Evolutionary conservation across 371 early-diverging fungal species (phyloP), one percentile per base, ranked within the genome.

Genomic region (Phascolomyces articulosus): DNA sequence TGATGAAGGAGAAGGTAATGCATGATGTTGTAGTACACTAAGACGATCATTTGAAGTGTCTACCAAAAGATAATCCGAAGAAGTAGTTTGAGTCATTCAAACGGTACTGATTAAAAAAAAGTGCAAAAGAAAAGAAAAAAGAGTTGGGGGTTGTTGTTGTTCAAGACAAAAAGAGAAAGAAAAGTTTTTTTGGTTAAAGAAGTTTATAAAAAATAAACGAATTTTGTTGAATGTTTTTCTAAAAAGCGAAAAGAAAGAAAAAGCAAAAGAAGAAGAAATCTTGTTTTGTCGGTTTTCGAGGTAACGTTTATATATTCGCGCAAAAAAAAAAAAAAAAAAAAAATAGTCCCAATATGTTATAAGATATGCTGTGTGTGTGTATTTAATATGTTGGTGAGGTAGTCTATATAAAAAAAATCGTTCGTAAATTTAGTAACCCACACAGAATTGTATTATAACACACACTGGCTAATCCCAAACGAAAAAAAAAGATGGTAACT

Each of bases 351-450:
- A 51, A 24, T n/a, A 51, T 51, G 26, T 51, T 9, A 23, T 24
- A 51, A 24, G 51, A 24, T 44, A n/a, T 44, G 16, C n/a, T 44
- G 44, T 44, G 41, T 31, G 31, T 31, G 31, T 31, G 34, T 34
- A 11, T 34, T 34, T n/a, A n/a, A n/a, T n/a, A n/a, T n/a, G n/a
- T n/a, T n/a, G n/a, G n/a, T n/a, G n/a, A n/a, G 34, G 9, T 11
- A 9, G 9, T 31, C 41, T n/a, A 8, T 44, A n/a, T 44, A n/a
- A 4, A n/a, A 13, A n/a, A n/a, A n/a, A 20, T 20, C 51, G 6
- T 51, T 51, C 51, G 51, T 51, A 51, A 51, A 51, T 51, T 51
- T 51, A 51, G 51, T 51, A 51, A 51, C n/a, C n/a, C n/a, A 24
- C 34, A 34, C 34, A 34, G 34, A 34, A 34, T n/a, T n/a, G n/a